A percentile compares a stretch with the other conserved stretches of the same genome.
Conservation (phyloP, 1,139 yeast genomes). For the Magnusiomyces paraingens region DNA sequence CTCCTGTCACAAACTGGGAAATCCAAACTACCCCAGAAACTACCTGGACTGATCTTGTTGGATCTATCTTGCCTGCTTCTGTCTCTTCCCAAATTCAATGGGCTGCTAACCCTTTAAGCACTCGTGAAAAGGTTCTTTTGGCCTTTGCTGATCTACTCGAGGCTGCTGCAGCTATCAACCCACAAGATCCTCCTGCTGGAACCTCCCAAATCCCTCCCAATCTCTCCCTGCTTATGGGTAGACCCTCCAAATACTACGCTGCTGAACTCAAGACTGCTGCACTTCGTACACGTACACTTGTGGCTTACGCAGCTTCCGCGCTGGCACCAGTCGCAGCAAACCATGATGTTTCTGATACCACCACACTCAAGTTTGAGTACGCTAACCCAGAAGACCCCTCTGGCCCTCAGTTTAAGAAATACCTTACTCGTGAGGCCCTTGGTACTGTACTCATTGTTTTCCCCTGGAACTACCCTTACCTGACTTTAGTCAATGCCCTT, state of each 20-base stretch:
- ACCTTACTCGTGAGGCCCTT: slow-evolving; percentile 55
- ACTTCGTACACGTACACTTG: slow-evolving; percentile 28
- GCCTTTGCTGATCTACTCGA: slow-evolving; percentile 28
- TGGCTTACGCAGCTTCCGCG: slow-evolving; percentile 32
- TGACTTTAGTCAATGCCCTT: slow-evolving; percentile 74
- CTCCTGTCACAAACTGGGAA: slow-evolving; percentile 30
- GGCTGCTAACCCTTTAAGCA: slow-evolving; percentile 24
- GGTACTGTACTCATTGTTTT: slow-evolving; percentile 82
- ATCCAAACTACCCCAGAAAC: slow-evolving; percentile 28
- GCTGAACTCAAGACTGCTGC: slow-evolving; percentile 34
- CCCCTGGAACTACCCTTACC: slow-evolving; percentile 84
- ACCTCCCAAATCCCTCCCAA: slow-evolving; percentile 27
- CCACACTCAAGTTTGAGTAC: slow-evolving; percentile 17
- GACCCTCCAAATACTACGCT: slow-evolving; percentile 33
- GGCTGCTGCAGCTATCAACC: slow-evolving; percentile 20
- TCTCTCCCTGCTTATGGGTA: slow-evolving; percentile 35
- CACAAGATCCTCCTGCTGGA: too few species aligned
- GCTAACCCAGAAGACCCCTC: too few species aligned
- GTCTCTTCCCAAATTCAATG: slow-evolving; percentile 29
- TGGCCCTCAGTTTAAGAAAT: slow-evolving; percentile 31
- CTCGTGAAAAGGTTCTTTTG: slow-evolving; percentile 29
- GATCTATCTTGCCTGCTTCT: slow-evolving; percentile 24
- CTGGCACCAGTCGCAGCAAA: slow-evolving; percentile 29
- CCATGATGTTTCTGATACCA: slow-evolving; percentile 18
- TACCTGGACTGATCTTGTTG: slow-evolving; percentile 24